A percentile compares a stretch with the other conserved stretches of the same genome.
Conservation (phyloP, 1,284 basidiomycete genomes). For the Termitomyces sp. region DNA sequence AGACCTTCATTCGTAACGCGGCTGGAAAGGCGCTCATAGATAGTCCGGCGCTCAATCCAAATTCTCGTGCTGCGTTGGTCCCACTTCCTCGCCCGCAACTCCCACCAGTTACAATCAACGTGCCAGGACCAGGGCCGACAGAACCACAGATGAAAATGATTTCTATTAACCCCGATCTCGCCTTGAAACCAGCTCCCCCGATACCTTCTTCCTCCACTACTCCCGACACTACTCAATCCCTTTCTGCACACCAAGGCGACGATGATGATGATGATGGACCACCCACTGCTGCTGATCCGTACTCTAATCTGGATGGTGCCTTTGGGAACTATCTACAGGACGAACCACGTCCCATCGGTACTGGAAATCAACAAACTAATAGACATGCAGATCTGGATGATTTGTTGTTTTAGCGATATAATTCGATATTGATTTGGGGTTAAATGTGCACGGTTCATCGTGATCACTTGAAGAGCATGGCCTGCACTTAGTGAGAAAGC, state of each 20-base stretch:
- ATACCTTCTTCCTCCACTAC: constrained; percentile 23
- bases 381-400: constrained; percentile 42
- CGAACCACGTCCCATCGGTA: constrained; percentile 52
- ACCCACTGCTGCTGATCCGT: constrained; percentile 49
- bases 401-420: constrained; percentile 40
- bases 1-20: constrained; percentile 84
- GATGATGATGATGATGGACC: constrained; percentile 33
- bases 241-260: constrained; percentile 19
- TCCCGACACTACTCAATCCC: constrained; percentile 23
- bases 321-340: constrained; percentile 66
- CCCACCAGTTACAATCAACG: constrained; percentile 40
- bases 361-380: constrained; percentile 24
- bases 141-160: constrained; percentile 33
- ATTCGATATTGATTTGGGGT: background rate
- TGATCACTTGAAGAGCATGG: constrained; percentile 15
- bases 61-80: constrained; percentile 70
- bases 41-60: constrained; percentile 72
- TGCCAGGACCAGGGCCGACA: constrained; percentile 64
- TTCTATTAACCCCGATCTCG: constrained; percentile 4
- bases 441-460: background rate
- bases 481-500: constrained; percentile 30
- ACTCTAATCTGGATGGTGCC: constrained; percentile 67
- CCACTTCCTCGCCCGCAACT: constrained; percentile 49
- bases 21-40: constrained; percentile 69
- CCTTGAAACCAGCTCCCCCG: constrained; percentile 25